A percentile compares a stretch with the other conserved stretches of the same genome.
Conservation (phyloP, 108 stramenopile genomes). For the Bacterosira constricta region DNA sequence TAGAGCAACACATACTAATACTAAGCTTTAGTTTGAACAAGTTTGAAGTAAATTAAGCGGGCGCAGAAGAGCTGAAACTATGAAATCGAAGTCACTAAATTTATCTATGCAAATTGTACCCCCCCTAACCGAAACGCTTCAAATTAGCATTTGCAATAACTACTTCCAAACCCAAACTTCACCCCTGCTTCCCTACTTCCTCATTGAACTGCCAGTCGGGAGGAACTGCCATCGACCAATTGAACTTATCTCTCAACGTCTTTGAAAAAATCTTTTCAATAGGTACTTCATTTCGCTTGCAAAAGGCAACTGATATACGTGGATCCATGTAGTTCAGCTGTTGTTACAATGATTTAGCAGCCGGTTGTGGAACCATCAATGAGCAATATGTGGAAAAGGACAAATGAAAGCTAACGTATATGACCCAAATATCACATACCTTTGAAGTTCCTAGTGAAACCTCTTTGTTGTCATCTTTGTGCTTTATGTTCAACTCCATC, state of each 20-base stretch:
- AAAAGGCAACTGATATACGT: conserved; percentile 98
- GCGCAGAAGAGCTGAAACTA: too few species aligned
- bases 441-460: conserved; percentile 94
- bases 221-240: conserved; percentile 98
- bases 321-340: conserved; percentile 99
- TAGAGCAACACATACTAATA: too few species aligned
- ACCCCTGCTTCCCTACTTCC: conserved; percentile 64
- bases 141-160: not conserved
- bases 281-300: conserved; percentile 96
- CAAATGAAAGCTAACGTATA: too few species aligned
- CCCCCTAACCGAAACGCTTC: not conserved
- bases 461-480: conserved; percentile 99
- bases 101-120: too few species aligned
- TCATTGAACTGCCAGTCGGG: conserved; percentile 95
- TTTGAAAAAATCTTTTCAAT: conserved; percentile 97
- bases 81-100: too few species aligned
- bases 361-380: not conserved
- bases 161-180: too few species aligned
- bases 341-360: not conserved
- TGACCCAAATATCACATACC: too few species aligned
- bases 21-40: too few species aligned
- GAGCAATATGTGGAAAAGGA: conserved; percentile 6
- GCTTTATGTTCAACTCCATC: conserved; percentile 92
- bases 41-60: too few species aligned
- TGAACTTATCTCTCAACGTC: conserved; percentile 97